Evolutionary conservation across 768 basidiomycete species (phyloP).

Genomic region (Tulasnella sp.): DNA sequence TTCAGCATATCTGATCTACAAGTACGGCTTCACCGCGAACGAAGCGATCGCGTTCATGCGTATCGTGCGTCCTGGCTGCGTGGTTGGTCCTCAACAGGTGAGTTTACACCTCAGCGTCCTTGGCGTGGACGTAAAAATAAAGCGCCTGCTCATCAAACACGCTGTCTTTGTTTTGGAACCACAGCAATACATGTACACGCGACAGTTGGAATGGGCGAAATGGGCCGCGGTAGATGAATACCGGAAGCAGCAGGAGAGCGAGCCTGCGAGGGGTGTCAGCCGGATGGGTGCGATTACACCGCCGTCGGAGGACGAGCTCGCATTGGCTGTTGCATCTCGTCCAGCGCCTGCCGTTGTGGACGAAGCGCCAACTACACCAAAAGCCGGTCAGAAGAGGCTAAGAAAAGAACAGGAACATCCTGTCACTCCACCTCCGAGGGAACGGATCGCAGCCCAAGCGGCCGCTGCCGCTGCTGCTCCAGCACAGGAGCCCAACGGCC

Average conservation of each 20-base stretch:
- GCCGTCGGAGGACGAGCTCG: slow-evolving; percentile 25
- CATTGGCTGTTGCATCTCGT: slow-evolving; percentile 5
- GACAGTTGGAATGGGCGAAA: slow-evolving; percentile 89
- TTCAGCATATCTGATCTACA: slow-evolving; percentile 92
- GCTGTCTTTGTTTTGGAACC: slow-evolving; percentile 26
- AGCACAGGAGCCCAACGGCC: neutral
- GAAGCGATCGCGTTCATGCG: slow-evolving; percentile 99
- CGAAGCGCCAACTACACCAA: slow-evolving; percentile 26
- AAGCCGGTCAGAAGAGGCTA: slow-evolving; percentile 5
- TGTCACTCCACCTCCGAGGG: slow-evolving; percentile 20
- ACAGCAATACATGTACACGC: slow-evolving; percentile 85
- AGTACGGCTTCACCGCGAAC: slow-evolving; percentile 92
- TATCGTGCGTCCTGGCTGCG: slow-evolving; percentile 89
- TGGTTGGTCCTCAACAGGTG: slow-evolving; percentile 80
- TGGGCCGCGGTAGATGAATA: slow-evolving; percentile 88
- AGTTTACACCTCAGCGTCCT: neutral
- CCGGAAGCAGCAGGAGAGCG: slow-evolving; percentile 38
- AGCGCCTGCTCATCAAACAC: slow-evolving; percentile 1
- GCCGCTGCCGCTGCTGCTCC: slow-evolving; percentile 36
- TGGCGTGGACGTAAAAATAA: neutral
- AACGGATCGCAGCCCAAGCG: slow-evolving; percentile 38
- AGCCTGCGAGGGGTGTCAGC: slow-evolving; percentile 3
- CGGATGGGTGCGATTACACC: slow-evolving; percentile 23
- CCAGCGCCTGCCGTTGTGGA: slow-evolving; percentile 1
- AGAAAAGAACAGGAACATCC: neutral